Conservation (phyloP, 2,329 filamentous ascomycete species). For the Trematosphaeria pertusa region DNA sequence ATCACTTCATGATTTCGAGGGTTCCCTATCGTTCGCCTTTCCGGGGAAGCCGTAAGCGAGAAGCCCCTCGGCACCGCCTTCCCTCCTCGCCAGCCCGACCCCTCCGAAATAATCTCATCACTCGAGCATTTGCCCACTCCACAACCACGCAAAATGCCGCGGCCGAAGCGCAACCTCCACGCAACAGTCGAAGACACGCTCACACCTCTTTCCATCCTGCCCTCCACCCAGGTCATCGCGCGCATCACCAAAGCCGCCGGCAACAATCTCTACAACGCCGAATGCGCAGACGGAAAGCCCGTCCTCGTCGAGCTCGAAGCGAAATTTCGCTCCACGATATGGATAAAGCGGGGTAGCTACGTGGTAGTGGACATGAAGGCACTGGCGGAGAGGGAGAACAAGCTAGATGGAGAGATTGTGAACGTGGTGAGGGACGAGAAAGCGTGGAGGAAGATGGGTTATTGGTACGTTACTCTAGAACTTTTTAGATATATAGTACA, state of each 20-base stretch:
- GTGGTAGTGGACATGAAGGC: conserved; percentile 79
- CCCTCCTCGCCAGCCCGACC: too few species aligned
- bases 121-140: too few species aligned
- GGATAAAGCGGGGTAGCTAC: conserved; percentile 88
- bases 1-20: too few species aligned
- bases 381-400: conserved; percentile 72
- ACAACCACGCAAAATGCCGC: conserved; percentile 66
- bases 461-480: conserved; percentile 64
- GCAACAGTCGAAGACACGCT: conserved; percentile 78
- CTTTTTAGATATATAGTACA: conserved; percentile 14
- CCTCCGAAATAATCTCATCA: too few species aligned
- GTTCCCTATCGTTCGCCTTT: too few species aligned
- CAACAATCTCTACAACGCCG: conserved; percentile 86
- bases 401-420: conserved; percentile 85
- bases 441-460: conserved; percentile 84
- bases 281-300: conserved; percentile 67
- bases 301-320: conserved; percentile 82
- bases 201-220: conserved; percentile 62
- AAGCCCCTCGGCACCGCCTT: too few species aligned
- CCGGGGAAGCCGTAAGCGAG: too few species aligned
- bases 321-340: conserved; percentile 89
- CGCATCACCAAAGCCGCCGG: conserved; percentile 83
- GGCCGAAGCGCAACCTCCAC: conserved; percentile 77
- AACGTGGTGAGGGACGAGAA: conserved; percentile 94
- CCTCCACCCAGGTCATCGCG: conserved; percentile 68